phyloP scores from a whole-genome alignment of 192 early-diverging fungal genomes.

The Ambispora gerdemannii region DNA sequence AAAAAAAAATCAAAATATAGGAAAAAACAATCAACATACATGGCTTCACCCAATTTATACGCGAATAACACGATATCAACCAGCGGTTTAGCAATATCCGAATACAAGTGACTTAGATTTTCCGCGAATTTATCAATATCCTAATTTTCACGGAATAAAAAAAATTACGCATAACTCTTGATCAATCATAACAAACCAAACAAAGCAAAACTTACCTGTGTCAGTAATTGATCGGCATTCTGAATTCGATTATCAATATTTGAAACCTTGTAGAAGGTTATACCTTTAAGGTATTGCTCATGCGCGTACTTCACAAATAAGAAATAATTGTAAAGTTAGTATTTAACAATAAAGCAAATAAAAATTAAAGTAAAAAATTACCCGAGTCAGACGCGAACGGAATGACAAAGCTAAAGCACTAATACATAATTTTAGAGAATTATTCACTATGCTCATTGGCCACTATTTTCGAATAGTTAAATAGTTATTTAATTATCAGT shows the following conservation, averaged over 20 bases:
- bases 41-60: constrained; percentile 65
- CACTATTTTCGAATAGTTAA: constrained; percentile 38
- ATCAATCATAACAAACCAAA: constrained; percentile 15
- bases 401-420: constrained; percentile 55
- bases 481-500: neutral
- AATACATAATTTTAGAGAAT: constrained; percentile 58
- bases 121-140: constrained; percentile 73
- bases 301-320: constrained; percentile 49
- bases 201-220: constrained; percentile 37
- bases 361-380: constrained; percentile 15
- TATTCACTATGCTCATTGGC: constrained; percentile 64
- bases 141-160: constrained; percentile 15
- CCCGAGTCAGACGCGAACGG: constrained; percentile 56
- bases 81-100: constrained; percentile 72
- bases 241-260: constrained; percentile 77
- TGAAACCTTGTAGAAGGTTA: constrained; percentile 80
- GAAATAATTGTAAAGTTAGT: neutral
- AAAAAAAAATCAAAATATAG: neutral
- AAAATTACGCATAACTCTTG: neutral
- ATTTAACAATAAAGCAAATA: neutral
- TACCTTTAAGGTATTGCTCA: constrained; percentile 65
- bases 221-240: constrained; percentile 68
- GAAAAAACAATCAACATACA: constrained; percentile 40
- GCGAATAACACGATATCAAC: constrained; percentile 75
- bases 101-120: constrained; percentile 67